Percentiles rank a stretch among this genome's conserved stretches.
phyloP scores from a whole-genome alignment of 2,329 filamentous ascomycete genomes.

The Thelonectria rubi region DNA sequence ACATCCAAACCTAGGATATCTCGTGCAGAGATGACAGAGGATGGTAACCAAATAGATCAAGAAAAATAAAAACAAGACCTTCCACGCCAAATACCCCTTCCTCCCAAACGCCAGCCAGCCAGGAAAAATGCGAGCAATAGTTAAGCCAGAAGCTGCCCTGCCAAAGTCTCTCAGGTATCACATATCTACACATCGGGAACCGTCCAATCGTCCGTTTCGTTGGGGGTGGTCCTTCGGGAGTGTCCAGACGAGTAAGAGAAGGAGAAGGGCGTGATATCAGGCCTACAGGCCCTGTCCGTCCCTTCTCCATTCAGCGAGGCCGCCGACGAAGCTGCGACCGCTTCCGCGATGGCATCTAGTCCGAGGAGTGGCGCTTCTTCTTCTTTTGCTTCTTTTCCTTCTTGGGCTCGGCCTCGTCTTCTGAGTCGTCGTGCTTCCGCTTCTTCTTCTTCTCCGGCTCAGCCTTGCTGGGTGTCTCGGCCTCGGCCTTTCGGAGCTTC shows the following conservation, averaged over 20 bases:
- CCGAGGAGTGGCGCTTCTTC: constrained; percentile 54
- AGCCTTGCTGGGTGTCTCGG: constrained; percentile 56
- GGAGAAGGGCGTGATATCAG: constrained; percentile 31
- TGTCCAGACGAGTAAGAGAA: constrained; percentile 43
- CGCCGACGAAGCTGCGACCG: constrained; percentile 28
- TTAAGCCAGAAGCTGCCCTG: constrained; percentile 41
- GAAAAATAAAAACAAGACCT: constrained; percentile 39
- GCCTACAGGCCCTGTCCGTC: constrained; percentile 23
- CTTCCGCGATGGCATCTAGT: constrained; percentile 39
- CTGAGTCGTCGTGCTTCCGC: constrained; percentile 74
- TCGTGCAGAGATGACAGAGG: constrained; percentile 6
- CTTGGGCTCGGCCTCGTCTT: constrained; percentile 70
- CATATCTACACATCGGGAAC: constrained; percentile 45
- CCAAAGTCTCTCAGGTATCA: constrained; percentile 49
- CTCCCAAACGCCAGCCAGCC: constrained; percentile 48
- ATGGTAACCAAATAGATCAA: constrained; percentile 34
- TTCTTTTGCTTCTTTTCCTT: constrained; percentile 66
- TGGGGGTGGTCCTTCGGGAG: constrained; percentile 36
- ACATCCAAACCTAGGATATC: constrained; percentile 5
- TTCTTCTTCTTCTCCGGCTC: constrained; percentile 67
- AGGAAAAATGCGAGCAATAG: constrained; percentile 42
- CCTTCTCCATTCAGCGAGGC: constrained; percentile 34
- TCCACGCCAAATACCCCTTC: constrained; percentile 47
- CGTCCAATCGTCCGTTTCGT: constrained; percentile 37
- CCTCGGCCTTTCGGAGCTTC: constrained; percentile 72